These are phyloP conservation scores for Sclerotinia nivalis DNA, from an alignment of 2,329 filamentous ascomycete species.

Conservation along the genomic window DNA sequence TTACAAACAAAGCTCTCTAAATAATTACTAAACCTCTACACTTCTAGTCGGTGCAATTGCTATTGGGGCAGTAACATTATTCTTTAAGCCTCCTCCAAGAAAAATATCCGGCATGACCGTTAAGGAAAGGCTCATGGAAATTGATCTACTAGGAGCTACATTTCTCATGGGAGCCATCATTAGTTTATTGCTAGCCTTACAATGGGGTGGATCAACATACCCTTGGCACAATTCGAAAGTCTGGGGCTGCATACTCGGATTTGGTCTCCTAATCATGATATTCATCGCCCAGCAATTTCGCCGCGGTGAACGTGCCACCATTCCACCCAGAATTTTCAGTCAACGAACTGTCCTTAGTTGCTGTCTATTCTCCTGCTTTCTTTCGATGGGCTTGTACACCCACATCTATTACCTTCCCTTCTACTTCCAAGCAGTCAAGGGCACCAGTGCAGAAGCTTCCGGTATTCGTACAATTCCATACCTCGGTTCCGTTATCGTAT, in stretches of 20 bases:
- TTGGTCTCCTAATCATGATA: constrained; percentile 40
- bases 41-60: constrained; percentile 47
- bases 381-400: constrained; percentile 46
- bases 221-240: constrained; percentile 48
- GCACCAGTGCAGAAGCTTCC: constrained; percentile 43
- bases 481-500: constrained; percentile 48
- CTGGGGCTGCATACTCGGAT: constrained; percentile 49
- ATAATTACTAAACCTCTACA: constrained; percentile 32
- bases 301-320: constrained; percentile 52
- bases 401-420: constrained; percentile 47
- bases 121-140: constrained; percentile 46
- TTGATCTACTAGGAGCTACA: constrained; percentile 50
- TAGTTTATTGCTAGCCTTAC: constrained; percentile 49
- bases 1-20: constrained; percentile 24
- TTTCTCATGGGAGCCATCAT: constrained; percentile 51
- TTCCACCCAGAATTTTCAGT: constrained; percentile 49
- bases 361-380: constrained; percentile 41
- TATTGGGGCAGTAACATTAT: constrained; percentile 44
- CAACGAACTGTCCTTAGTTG: constrained; percentile 44
- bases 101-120: constrained; percentile 38
- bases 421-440: constrained; percentile 53
- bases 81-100: constrained; percentile 48
- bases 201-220: constrained; percentile 50
- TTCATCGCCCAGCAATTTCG: constrained; percentile 47
- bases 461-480: constrained; percentile 48